A percentile compares a stretch with the other conserved stretches of the same genome.
Evolutionary conservation across 768 basidiomycete species (phyloP).

Genomic region (Clavaria fumosa): DNA sequence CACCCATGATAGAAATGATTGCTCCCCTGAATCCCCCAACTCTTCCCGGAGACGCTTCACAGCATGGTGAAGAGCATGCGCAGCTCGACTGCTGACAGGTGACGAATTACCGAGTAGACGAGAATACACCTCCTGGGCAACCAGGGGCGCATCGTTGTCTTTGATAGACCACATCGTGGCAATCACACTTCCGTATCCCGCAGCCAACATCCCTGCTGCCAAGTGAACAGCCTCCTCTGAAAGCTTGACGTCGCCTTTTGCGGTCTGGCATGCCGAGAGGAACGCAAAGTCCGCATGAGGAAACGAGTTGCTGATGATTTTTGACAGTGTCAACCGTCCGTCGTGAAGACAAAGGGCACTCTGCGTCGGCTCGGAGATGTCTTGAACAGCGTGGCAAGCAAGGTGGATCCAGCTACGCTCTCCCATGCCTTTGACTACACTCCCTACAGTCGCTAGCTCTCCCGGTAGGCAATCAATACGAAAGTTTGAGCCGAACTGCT

Average conservation of each 20-base stretch:
- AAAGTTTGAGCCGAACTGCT: background rate
- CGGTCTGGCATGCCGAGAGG: conserved; percentile 32
- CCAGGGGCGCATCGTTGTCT: background rate
- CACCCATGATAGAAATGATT: no score
- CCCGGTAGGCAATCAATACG: background rate
- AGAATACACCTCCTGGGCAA: conserved; percentile 2
- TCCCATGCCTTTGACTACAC: conserved; percentile 1
- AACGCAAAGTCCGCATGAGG: conserved; percentile 22
- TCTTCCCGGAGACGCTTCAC: background rate
- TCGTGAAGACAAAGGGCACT: conserved; percentile 13
- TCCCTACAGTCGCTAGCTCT: background rate
- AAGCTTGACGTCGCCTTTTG: conserved; percentile 16
- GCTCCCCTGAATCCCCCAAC: background rate
- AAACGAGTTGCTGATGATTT: conserved; percentile 13
- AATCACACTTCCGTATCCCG: conserved; percentile 19
- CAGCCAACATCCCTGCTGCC: conserved; percentile 25
- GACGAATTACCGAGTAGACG: background rate
- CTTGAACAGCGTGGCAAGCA: conserved; percentile 23
- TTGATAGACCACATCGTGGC: conserved; percentile 26
- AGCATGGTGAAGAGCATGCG: background rate
- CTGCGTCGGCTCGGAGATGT: conserved; percentile 15
- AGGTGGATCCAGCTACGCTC: conserved; percentile 16
- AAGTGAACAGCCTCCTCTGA: conserved; percentile 22
- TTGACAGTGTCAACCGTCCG: conserved; percentile 12
- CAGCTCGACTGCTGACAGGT: background rate